These are phyloP conservation scores for Ramichloridium luteum DNA, from an alignment of 2,329 filamentous ascomycete species.

Conservation along the genomic window DNA sequence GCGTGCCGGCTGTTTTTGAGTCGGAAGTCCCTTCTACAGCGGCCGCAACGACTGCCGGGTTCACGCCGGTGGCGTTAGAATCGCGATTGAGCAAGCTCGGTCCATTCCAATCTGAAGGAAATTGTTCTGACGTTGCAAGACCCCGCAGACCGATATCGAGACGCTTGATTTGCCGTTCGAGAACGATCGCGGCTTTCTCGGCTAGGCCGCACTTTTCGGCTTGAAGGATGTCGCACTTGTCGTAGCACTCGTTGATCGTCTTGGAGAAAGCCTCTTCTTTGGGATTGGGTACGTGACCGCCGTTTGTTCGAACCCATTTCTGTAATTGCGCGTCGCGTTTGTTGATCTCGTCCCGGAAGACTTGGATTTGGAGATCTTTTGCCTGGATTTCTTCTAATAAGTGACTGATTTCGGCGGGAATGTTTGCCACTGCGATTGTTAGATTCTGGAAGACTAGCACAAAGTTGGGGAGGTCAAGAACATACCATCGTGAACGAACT, in stretches of 20 bases:
- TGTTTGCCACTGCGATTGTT: constrained; percentile 49
- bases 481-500: constrained; percentile 58
- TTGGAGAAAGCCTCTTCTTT: constrained; percentile 59
- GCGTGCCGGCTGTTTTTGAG: constrained; percentile 27
- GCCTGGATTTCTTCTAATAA: constrained; percentile 72
- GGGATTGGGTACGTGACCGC: constrained; percentile 60
- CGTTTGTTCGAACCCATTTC: constrained; percentile 67
- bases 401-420: constrained; percentile 72
- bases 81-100: constrained; percentile 44
- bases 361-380: constrained; percentile 61
- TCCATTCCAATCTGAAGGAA: constrained; percentile 46
- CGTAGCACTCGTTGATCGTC: constrained; percentile 55
- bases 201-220: constrained; percentile 62
- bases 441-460: constrained; percentile 1
- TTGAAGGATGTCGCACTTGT: constrained; percentile 56
- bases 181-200: constrained; percentile 50
- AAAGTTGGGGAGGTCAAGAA: constrained; percentile 1
- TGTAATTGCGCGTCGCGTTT: constrained; percentile 65
- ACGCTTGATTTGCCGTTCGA: constrained; percentile 52
- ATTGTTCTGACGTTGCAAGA: constrained; percentile 45
- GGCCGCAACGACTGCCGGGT: constrained; percentile 20
- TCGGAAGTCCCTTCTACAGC: constrained; percentile 31
- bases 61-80: constrained; percentile 17
- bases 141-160: constrained; percentile 51
- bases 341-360: constrained; percentile 56